phyloP scores from a whole-genome alignment of 768 basidiomycete species.

The Favolaschia claudopus region DNA sequence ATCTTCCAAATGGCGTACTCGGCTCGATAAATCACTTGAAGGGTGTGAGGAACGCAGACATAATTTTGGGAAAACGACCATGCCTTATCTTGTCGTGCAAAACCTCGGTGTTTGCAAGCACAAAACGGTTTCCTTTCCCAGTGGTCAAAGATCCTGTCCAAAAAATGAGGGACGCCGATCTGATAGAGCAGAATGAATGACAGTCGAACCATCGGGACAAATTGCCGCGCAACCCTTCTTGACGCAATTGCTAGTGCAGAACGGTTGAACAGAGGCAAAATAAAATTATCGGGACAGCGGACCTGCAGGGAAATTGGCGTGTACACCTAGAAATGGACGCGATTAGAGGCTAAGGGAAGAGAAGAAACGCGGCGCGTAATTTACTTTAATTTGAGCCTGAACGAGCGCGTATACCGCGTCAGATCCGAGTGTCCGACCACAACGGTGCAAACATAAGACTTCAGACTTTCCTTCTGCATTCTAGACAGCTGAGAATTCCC shows the following conservation, averaged over 20 bases:
- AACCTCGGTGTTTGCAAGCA: slow-evolving; percentile 73
- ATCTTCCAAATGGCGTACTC: slow-evolving; percentile 75
- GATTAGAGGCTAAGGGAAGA: slow-evolving; percentile 17
- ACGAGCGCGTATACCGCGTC: slow-evolving; percentile 13
- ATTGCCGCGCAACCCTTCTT: slow-evolving; percentile 69
- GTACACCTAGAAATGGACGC: slow-evolving; percentile 53
- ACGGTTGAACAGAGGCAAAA: neutral
- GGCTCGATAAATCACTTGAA: slow-evolving; percentile 62
- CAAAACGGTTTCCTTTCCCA: slow-evolving; percentile 78
- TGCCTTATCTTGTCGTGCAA: slow-evolving; percentile 73
- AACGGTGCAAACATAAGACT: slow-evolving; percentile 19
- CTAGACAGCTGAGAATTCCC: slow-evolving; percentile 68
- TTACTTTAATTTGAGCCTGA: slow-evolving; percentile 73
- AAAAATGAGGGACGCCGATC: slow-evolving; percentile 13
- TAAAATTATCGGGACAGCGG: slow-evolving; percentile 22
- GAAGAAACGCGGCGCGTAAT: slow-evolving; percentile 32
- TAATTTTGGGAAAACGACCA: neutral
- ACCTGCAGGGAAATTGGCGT: slow-evolving; percentile 74
- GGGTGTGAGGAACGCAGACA: neutral
- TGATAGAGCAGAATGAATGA: slow-evolving; percentile 12
- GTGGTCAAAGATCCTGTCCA: slow-evolving; percentile 71
- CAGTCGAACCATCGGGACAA: slow-evolving; percentile 64
- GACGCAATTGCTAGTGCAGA: slow-evolving; percentile 54
- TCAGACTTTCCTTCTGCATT: slow-evolving; percentile 66
- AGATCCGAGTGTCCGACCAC: slow-evolving; percentile 17